Evolutionary conservation across 2,329 filamentous ascomycete species (phyloP), one percentile per base, ranked within the genome.

Genomic region (Epicoccum sorghinum): DNA sequence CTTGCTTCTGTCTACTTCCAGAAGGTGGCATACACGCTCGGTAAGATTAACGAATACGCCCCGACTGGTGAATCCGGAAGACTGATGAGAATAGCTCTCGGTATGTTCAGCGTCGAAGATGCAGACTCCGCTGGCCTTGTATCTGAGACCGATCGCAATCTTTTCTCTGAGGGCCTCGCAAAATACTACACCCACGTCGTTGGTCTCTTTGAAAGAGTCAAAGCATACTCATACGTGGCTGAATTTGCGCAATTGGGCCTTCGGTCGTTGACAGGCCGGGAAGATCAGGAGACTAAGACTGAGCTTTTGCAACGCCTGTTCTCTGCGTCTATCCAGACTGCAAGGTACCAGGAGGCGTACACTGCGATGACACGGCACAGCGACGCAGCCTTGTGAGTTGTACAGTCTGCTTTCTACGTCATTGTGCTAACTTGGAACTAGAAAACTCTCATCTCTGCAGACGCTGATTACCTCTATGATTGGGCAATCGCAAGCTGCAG

Each of bases 121-220:
- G 58, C 61, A 10, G 77, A 81, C 55, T 82, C 79, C 7, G 77
- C 79, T 38, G 55, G 47, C 38, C 83, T 96, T 12, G 81, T 98
- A 22, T 87, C 89, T 48, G 86, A 91, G 23, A 86, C 88, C 2
- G 91, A 96, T 61, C 88, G 87, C 10, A 79, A 81, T 47, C 79
- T 72, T 47, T 87, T 89, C 68, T 82, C 92, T 68, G 85, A 85
- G 51, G 95, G 93, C 1, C 81, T 93, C 36, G 84, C 91, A 4
- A 87, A 85, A 59, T 99, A 97, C 76, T 96, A 96, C 73, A 86
- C 88, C 37, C 95, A 99, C 72, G 84, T 98, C 45, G 84, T 93
- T 10, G 82, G 86, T 18, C 81, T 99, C 1, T 98, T 90, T 68
- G 93, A 97, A 71, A 85, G 84, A 63, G 83, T 86, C 38, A 89